phyloP scores from a whole-genome alignment of 2,329 filamentous ascomycete species.

The Myotisia sp. region DNA sequence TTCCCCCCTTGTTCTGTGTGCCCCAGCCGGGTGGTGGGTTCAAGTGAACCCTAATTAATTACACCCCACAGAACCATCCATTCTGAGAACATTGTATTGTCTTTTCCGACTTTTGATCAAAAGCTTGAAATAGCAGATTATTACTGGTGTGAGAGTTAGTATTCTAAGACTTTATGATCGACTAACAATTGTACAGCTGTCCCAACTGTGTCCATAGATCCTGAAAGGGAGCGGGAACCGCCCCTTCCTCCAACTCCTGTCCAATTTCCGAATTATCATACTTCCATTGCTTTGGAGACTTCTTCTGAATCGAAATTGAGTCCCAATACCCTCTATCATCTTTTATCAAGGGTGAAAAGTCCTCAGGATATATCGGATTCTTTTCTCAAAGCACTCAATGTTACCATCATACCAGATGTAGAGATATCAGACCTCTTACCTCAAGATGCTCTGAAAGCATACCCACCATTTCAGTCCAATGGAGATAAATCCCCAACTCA shows the following conservation, averaged over 20 bases:
- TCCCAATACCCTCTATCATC: constrained; percentile 27
- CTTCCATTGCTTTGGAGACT: not conserved
- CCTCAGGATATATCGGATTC: constrained; percentile 28
- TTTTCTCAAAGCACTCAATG: constrained; percentile 29
- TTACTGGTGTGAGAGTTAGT: no score
- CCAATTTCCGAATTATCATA: constrained; percentile 36
- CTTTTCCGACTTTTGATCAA: no score
- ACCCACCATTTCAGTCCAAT: constrained; percentile 28
- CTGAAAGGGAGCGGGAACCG: constrained; percentile 33
- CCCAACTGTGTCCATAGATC: constrained; percentile 21
- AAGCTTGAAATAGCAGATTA: no score
- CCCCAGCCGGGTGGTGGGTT: no score
- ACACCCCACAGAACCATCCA: no score
- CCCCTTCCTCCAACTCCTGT: constrained; percentile 37
- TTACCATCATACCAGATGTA: constrained; percentile 26
- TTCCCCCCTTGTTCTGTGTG: no score
- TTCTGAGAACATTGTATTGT: no score
- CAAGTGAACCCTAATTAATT: no score
- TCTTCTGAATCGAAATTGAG: constrained; percentile 14
- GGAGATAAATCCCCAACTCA: constrained; percentile 14
- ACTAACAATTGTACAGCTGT: constrained; percentile 11
- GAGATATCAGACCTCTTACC: constrained; percentile 24
- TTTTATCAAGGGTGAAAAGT: constrained; percentile 31
- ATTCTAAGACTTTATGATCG: no score
- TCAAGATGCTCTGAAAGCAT: constrained; percentile 19